Percentiles rank a stretch among this genome's conserved stretches.
Conservation (phyloP, 768 basidiomycete genomes). For the Zangia roseola region DNA sequence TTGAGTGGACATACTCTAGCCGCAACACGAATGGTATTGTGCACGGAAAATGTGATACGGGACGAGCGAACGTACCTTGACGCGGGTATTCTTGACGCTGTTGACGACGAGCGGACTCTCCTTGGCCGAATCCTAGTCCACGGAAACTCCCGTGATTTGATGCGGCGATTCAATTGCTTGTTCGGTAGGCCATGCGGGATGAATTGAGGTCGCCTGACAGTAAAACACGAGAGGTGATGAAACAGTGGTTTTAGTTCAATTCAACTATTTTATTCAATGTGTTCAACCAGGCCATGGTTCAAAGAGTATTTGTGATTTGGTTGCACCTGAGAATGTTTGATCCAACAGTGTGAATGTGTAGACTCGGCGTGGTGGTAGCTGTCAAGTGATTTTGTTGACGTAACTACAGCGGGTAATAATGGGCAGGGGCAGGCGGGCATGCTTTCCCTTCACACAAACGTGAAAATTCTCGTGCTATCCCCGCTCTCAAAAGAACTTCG, state of each 20-base stretch:
- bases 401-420: constrained; percentile 8
- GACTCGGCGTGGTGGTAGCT: background rate
- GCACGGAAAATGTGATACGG: background rate
- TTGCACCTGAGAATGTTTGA: no score
- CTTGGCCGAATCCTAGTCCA: background rate
- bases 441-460: constrained; percentile 3
- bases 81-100: constrained; percentile 32
- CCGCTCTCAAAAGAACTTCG: constrained; percentile 1
- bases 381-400: constrained; percentile 17
- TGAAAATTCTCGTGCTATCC: constrained; percentile 3
- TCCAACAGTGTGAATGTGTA: no score
- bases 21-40: background rate
- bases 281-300: no score
- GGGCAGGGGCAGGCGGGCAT: background rate
- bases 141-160: constrained; percentile 29
- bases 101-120: constrained; percentile 17
- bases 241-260: no score
- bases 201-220: no score
- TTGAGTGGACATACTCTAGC: background rate
- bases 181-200: no score
- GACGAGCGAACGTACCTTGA: constrained; percentile 30
- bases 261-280: no score
- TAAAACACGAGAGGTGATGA: no score
- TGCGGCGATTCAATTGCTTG: constrained; percentile 33
- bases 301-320: no score